A percentile compares a stretch with the other conserved stretches of the same genome.
Conservation (phyloP, 225 moss, liverwort and hornwort species). For the Physcomitrellopsis africana region DNA sequence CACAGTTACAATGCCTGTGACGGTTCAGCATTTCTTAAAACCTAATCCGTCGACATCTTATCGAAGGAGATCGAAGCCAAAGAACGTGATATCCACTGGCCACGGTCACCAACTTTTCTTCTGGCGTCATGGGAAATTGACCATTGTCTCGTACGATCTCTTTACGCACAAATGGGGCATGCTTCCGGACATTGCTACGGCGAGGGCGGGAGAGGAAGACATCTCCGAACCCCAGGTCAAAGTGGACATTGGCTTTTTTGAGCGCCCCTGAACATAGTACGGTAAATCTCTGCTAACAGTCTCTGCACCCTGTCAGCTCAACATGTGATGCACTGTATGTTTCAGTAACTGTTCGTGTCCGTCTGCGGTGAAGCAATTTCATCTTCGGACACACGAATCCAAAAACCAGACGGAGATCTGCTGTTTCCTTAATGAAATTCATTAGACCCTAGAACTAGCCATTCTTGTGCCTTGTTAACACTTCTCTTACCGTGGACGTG, state of each 20-base stretch:
- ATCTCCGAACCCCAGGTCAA: conserved; percentile 10
- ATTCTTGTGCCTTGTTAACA: too few relatives aligned
- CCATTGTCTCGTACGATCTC: conserved; percentile 42
- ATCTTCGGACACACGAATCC: too few relatives aligned
- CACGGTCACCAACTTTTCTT: conserved; percentile 46
- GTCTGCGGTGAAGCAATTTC: neutral
- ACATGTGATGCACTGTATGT: neutral
- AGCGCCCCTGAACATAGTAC: conserved; percentile 16
- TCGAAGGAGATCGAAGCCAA: neutral
- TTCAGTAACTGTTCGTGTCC: neutral
- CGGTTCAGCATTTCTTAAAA: conserved; percentile 20
- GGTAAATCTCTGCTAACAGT: too few relatives aligned
- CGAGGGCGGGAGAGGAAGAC: neutral
- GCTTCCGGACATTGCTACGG: conserved; percentile 34
- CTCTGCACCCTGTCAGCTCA: too few relatives aligned
- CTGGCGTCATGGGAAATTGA: conserved; percentile 43
- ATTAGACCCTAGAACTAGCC: too few relatives aligned
- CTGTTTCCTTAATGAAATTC: too few relatives aligned
- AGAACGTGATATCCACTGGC: conserved; percentile 34
- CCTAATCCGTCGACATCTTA: neutral
- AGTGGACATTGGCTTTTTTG: conserved; percentile 40
- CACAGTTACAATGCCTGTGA: conserved; percentile 31
- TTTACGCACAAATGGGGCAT: conserved; percentile 32
- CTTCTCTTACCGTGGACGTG: too few relatives aligned
- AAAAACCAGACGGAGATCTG: too few relatives aligned